These are phyloP conservation scores for Stachybotrys elegans DNA, from an alignment of 2,329 filamentous ascomycete species.

Conservation along the genomic window DNA sequence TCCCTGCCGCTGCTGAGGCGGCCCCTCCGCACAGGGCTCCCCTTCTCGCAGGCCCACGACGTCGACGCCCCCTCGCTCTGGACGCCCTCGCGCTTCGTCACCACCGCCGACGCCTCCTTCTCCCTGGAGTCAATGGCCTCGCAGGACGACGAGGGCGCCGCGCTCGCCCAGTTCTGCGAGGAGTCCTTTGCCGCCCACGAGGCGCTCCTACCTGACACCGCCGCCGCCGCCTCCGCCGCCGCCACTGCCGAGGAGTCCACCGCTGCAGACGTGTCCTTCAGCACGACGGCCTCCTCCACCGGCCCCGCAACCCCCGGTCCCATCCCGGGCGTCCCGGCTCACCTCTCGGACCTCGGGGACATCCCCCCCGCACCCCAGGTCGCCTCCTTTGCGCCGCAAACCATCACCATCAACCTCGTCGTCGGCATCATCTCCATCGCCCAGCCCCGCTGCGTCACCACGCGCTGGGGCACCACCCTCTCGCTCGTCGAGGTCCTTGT, in stretches of 20 bases:
- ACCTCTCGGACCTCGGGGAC: slow-evolving; percentile 54
- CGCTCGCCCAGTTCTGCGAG: slow-evolving; percentile 66
- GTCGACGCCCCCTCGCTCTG: slow-evolving; percentile 15
- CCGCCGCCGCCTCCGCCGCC: slow-evolving; percentile 41
- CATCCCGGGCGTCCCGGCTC: slow-evolving; percentile 21
- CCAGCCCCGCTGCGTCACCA: slow-evolving; percentile 61
- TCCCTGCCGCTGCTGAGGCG: slow-evolving; percentile 43
- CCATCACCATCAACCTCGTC: slow-evolving; percentile 77
- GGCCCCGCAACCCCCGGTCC: slow-evolving; percentile 13
- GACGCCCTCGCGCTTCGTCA: slow-evolving; percentile 42
- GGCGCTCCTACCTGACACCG: slow-evolving; percentile 42
- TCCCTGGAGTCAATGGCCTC: slow-evolving; percentile 14
- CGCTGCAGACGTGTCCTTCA: slow-evolving; percentile 28
- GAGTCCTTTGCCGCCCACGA: slow-evolving; percentile 71
- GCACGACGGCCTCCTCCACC: slow-evolving; percentile 29
- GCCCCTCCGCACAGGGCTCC: slow-evolving; percentile 40
- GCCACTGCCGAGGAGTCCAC: slow-evolving; percentile 29
- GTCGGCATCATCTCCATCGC: slow-evolving; percentile 71
- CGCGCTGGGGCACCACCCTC: slow-evolving; percentile 56
- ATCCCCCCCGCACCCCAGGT: slow-evolving; percentile 66
- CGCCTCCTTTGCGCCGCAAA: slow-evolving; percentile 66
- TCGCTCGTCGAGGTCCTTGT: slow-evolving; percentile 73
- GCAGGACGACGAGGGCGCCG: slow-evolving; percentile 26
- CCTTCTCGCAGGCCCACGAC: slow-evolving; percentile 44
- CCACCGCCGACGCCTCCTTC: slow-evolving; percentile 34